phyloP scores from a whole-genome alignment of 2,329 filamentous ascomycete genomes.

The Dactylellina parvicollis region DNA sequence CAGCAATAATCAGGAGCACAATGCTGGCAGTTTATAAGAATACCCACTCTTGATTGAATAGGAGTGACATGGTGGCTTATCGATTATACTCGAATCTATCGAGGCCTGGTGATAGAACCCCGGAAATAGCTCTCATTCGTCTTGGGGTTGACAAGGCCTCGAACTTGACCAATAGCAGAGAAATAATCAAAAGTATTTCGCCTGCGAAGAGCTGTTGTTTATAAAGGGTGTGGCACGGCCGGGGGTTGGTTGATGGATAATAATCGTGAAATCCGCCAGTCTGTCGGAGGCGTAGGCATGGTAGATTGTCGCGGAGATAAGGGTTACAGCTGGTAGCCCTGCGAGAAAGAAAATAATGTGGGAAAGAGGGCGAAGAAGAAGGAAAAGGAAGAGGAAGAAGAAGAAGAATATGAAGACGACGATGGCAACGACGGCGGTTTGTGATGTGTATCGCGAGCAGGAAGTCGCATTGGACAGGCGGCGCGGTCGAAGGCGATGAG shows the following conservation, averaged over 20 bases:
- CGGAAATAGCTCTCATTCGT: slow-evolving; percentile 20
- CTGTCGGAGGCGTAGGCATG: slow-evolving; percentile 41
- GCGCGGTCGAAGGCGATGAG: slow-evolving; percentile 15
- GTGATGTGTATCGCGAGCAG: background rate
- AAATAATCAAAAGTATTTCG: slow-evolving; percentile 7
- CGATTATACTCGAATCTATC: slow-evolving; percentile 23
- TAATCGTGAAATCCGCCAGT: slow-evolving; percentile 43
- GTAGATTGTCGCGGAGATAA: slow-evolving; percentile 18
- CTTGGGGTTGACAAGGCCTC: background rate
- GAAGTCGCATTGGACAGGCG: too few species aligned
- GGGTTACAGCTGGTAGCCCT: background rate
- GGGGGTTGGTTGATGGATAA: slow-evolving; percentile 31
- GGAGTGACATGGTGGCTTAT: slow-evolving; percentile 32
- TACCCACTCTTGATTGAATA: slow-evolving; percentile 49
- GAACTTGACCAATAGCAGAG: background rate
- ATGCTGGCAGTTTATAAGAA: background rate
- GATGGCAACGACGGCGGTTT: background rate
- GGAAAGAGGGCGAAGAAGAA: background rate
- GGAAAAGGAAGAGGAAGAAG: background rate
- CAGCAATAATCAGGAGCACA: background rate
- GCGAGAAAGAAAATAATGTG: background rate
- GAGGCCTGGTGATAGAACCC: background rate
- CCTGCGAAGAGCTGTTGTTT: slow-evolving; percentile 10
- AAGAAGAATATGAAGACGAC: background rate
- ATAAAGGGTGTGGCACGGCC: slow-evolving; percentile 9